Evolutionary conservation across 768 basidiomycete species (phyloP).

Genomic region (Leccinum broughii): DNA sequence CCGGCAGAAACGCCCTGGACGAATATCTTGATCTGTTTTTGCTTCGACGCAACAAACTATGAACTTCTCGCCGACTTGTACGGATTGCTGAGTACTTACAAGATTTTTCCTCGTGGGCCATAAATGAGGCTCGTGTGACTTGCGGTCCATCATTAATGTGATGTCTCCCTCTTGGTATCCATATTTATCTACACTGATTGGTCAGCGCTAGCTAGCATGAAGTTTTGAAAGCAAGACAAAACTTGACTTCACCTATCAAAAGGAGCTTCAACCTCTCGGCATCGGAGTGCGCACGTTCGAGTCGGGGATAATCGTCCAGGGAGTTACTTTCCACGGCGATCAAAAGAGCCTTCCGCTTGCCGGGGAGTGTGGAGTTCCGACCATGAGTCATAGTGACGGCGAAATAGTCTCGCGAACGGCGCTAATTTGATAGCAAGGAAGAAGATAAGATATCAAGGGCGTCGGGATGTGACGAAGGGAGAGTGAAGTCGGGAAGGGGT

Average conservation of each 20-base stretch:
- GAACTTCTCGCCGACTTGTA: not conserved
- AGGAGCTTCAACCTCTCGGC: constrained; percentile 16
- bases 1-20: constrained; percentile 46
- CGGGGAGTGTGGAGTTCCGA: not conserved
- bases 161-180: constrained; percentile 42
- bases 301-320: not conserved
- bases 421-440: not conserved
- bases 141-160: constrained; percentile 43
- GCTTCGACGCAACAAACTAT: constrained; percentile 29
- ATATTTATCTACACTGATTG: constrained; percentile 29
- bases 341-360: constrained; percentile 23
- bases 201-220: too few relatives aligned
- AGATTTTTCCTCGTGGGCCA: constrained; percentile 48
- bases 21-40: constrained; percentile 43
- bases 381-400: constrained; percentile 7
- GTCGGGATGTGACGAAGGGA: not conserved
- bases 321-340: constrained; percentile 20
- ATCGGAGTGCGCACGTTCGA: constrained; percentile 18
- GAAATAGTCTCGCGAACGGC: not conserved
- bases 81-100: constrained; percentile 30
- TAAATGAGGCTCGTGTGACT: constrained; percentile 16
- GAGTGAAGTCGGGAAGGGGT: not conserved
- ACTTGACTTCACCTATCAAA: constrained; percentile 23
- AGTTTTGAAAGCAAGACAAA: not conserved
- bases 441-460: constrained; percentile 17